Percentiles rank a stretch among this genome's conserved stretches.
Conservation (phyloP, 2,329 filamentous ascomycete genomes). For the Cylindrodendrum hubeiense region DNA sequence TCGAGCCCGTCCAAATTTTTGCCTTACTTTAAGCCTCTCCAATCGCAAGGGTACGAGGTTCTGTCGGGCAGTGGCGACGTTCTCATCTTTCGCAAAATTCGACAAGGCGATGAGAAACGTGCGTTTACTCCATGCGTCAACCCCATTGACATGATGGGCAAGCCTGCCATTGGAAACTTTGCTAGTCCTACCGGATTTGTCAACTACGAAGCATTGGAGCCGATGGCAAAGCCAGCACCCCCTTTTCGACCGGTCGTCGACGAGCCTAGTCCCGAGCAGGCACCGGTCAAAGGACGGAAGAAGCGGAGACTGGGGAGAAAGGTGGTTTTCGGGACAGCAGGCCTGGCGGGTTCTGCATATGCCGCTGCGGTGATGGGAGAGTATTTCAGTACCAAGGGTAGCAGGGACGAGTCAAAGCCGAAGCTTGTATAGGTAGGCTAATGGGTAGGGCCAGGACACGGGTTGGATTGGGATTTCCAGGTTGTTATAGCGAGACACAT, state of each 20-base stretch:
- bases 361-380: constrained; percentile 70
- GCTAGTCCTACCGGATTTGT: constrained; percentile 76
- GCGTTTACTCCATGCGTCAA: constrained; percentile 55
- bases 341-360: constrained; percentile 68
- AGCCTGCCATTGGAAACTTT: constrained; percentile 65
- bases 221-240: constrained; percentile 47
- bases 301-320: constrained; percentile 60
- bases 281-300: constrained; percentile 47
- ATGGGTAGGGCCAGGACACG: too few relatives aligned
- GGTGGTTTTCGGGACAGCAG: constrained; percentile 65
- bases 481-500: neutral
- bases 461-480: too few relatives aligned
- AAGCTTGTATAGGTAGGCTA: too few relatives aligned
- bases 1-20: constrained; percentile 75
- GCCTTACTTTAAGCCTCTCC: constrained; percentile 69
- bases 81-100: constrained; percentile 74
- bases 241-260: constrained; percentile 54
- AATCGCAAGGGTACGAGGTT: constrained; percentile 74
- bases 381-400: constrained; percentile 64
- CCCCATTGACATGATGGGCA: constrained; percentile 69
- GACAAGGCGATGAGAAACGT: constrained; percentile 19
- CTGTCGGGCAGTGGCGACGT: constrained; percentile 73
- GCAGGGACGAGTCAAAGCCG: constrained; percentile 52
- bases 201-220: constrained; percentile 64
- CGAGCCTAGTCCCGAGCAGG: constrained; percentile 60